Evolutionary conservation across 108 stramenopile genomes (phyloP).

Genomic region (Cylindrotheca closterium): DNA sequence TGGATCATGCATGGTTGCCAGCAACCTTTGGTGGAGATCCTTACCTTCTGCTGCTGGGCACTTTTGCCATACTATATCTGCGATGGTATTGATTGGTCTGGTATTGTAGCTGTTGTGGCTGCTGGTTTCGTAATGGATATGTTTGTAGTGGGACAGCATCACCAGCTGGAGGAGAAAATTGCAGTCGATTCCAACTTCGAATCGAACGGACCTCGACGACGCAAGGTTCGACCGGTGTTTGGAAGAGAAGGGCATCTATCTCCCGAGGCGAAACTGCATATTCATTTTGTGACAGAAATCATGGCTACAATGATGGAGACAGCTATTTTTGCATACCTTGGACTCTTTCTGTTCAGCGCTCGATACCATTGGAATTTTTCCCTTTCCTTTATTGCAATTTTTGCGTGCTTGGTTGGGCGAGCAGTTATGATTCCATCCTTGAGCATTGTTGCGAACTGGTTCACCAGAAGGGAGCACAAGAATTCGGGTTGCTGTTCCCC

Average conservation of each 20-base stretch:
- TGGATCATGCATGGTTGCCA: conserved; percentile 71
- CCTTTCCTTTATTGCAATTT: conserved; percentile 66
- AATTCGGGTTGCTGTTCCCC: conserved; percentile 26
- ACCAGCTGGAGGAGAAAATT: neutral
- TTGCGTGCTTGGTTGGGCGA: conserved; percentile 68
- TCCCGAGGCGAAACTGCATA: conserved; percentile 47
- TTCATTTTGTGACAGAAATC: conserved; percentile 83
- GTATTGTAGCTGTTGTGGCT: conserved; percentile 91
- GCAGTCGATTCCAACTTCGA: neutral
- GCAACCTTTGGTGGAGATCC: conserved; percentile 80
- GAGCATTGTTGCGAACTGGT: conserved; percentile 62
- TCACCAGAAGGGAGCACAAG: conserved; percentile 52
- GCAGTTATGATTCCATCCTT: conserved; percentile 81
- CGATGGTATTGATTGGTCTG: conserved; percentile 87
- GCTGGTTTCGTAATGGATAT: conserved; percentile 90
- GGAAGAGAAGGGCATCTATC: conserved; percentile 64
- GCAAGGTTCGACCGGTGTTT: conserved; percentile 38
- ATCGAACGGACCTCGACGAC: conserved; percentile 7
- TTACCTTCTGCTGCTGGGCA: conserved; percentile 86
- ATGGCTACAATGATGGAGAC: conserved; percentile 88
- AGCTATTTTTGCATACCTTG: conserved; percentile 90
- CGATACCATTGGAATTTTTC: conserved; percentile 77
- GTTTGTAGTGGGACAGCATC: conserved; percentile 69
- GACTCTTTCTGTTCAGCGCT: conserved; percentile 81
- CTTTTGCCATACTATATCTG: conserved; percentile 90